These are phyloP conservation scores for Solanum hybrid DNA, from an alignment of 305 asterid genomes.

Conservation along the genomic window DNA sequence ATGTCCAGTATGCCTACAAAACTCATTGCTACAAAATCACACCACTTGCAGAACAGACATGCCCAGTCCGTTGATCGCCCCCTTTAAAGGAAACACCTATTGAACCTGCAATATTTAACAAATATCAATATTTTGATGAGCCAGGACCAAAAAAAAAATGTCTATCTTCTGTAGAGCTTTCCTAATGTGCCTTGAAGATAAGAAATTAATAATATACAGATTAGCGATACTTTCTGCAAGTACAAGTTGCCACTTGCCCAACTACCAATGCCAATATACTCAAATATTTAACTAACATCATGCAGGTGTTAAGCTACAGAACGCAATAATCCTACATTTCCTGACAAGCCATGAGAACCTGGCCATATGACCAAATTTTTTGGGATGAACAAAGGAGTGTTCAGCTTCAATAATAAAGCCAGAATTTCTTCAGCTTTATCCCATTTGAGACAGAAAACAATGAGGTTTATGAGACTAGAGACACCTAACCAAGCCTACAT, in stretches of 20 bases:
- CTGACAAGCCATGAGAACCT: background rate
- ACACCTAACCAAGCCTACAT: background rate
- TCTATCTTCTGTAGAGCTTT: background rate
- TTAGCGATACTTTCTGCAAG: background rate
- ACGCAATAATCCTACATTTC: background rate
- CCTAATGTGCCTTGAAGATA: background rate
- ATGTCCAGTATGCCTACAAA: conserved; percentile 22
- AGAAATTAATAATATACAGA: background rate
- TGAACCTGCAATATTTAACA: background rate
- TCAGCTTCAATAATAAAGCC: background rate
- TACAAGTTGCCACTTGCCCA: background rate
- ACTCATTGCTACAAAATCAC: conserved; percentile 24
- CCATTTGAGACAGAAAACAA: background rate
- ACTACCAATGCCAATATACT: background rate
- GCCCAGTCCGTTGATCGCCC: conserved; percentile 9
- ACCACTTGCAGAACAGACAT: conserved; percentile 18
- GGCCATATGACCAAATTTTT: background rate
- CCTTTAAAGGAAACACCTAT: conserved; percentile 8
- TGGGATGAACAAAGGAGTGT: background rate
- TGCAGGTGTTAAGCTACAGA: background rate
- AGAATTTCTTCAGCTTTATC: background rate
- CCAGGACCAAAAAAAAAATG: background rate
- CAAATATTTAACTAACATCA: background rate
- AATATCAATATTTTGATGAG: background rate
- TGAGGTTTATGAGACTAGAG: background rate